Evolutionary conservation across 164 flowering plant genomes (phyloP), one percentile per base, ranked within the genome.

Genomic region (Vitis rupestris): DNA sequence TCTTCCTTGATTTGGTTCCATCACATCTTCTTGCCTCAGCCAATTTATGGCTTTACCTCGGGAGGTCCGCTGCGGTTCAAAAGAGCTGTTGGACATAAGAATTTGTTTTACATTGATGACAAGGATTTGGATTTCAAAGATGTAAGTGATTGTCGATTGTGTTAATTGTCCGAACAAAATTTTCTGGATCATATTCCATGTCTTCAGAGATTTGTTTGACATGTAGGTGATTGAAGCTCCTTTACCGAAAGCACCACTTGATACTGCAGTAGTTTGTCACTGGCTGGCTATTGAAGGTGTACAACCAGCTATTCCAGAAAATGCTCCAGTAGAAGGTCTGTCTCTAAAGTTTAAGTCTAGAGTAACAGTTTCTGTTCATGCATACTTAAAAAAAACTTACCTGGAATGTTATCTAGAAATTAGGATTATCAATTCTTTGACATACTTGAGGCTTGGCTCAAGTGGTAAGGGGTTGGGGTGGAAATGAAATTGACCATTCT

Each of bases 261-360:
- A 96, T 72, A 81, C 97, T 61, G 76, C 93, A 17, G 78, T 96
- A 70, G 60, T 79, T 53, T 83, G 85, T 74, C 99, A 96, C 72
- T 96, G 99, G 99, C 84, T 96, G 61, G 99, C 99, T 48, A 89
- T 96, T 80, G 98, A 93, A 80, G 98, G 99, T 23, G 94, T 93
- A 56, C 99, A 96, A 74, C 99, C 99, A 74, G 90, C 92, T 12
- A 90, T 93, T 80, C 99, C 99, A 50, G 97, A 93, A 84, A 93
- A 93, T 84, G 92, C 95, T 82, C 87, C 94, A 14, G 75, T 86
- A 14, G 87, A 91, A 88, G 97, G 97, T 91, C 8, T 65, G 59
- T 61, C 66, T 56, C 63, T 63, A 37, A 50, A 52, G 27, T 57
- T 54, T n/a, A 47, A 8, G 44, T 14, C 11, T 15, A 30, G 4